Evolutionary conservation across 1,284 basidiomycete genomes (phyloP).

Genomic region (Pterula multifida): DNA sequence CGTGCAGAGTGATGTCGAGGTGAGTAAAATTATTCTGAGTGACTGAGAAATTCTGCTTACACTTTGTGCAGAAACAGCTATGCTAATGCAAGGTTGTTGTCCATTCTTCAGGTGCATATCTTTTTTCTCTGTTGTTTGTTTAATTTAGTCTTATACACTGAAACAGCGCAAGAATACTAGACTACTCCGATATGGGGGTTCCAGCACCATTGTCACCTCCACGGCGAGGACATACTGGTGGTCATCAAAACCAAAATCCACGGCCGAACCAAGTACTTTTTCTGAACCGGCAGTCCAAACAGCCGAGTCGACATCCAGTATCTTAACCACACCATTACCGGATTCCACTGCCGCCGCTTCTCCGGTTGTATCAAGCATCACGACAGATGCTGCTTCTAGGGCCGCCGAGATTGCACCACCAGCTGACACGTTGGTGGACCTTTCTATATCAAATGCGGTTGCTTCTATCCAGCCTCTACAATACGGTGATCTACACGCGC

Average conservation of each 20-base stretch:
- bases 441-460: constrained; percentile 15
- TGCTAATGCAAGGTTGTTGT: constrained; percentile 13
- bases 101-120: not conserved
- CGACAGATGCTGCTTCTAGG: not conserved
- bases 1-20: not conserved
- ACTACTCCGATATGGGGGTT: not conserved
- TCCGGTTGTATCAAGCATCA: not conserved
- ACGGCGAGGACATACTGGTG: not conserved
- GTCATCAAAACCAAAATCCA: not conserved
- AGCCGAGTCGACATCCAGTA: not conserved
- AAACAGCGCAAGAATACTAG: not conserved
- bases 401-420: constrained; percentile 3
- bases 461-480: constrained; percentile 37
- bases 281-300: not conserved
- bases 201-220: not conserved
- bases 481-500: constrained; percentile 67
- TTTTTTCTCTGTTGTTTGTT: too few relatives aligned
- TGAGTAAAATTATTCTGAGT: not conserved
- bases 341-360: constrained; percentile 4
- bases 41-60: not conserved
- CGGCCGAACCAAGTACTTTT: not conserved
- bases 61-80: constrained; percentile 13
- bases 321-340: not conserved
- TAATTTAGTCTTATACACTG: not conserved
- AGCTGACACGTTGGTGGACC: constrained; percentile 8